Conservation (phyloP, 345 rosid species). For the Durio zibethinus region DNA sequence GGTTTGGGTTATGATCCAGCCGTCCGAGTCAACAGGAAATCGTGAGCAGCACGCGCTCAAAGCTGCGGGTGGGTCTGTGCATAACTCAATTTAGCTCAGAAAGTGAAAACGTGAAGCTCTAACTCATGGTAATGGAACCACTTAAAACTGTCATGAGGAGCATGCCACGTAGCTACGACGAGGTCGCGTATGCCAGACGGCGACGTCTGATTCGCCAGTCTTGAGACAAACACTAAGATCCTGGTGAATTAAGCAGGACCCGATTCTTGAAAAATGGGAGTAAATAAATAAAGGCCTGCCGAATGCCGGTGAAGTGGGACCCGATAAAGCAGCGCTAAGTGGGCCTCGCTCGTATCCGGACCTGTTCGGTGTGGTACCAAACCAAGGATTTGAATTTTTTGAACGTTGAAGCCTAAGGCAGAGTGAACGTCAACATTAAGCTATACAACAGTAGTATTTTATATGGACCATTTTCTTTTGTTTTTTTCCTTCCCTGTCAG, state of each 20-base stretch:
- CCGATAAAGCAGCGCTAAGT: constrained; percentile 30
- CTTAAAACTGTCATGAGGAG: not conserved
- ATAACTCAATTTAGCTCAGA: no score
- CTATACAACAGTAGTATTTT: not conserved
- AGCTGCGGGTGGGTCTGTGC: not conserved
- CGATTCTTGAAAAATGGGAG: not conserved
- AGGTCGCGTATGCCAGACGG: not conserved
- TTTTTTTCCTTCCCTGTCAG: not conserved
- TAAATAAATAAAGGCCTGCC: constrained; percentile 11
- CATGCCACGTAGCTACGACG: not conserved
- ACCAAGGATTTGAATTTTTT: constrained; percentile 18
- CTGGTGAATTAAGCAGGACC: not conserved
- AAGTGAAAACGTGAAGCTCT: not conserved
- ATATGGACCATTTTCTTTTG: not conserved
- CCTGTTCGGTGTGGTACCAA: constrained; percentile 23
- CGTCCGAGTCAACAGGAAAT: not conserved
- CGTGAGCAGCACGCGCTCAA: constrained; percentile 7
- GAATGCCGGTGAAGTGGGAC: constrained; percentile 42
- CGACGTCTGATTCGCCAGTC: not conserved
- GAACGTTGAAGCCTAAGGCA: constrained; percentile 14
- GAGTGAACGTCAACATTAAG: not conserved
- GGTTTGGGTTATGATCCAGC: not conserved
- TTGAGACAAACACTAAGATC: no score
- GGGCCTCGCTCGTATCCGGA: constrained; percentile 30
- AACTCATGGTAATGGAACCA: not conserved